Base-by-base conservation (phyloP, 2,329 filamentous ascomycete species). In the Corynespora cassiicola region DNA sequence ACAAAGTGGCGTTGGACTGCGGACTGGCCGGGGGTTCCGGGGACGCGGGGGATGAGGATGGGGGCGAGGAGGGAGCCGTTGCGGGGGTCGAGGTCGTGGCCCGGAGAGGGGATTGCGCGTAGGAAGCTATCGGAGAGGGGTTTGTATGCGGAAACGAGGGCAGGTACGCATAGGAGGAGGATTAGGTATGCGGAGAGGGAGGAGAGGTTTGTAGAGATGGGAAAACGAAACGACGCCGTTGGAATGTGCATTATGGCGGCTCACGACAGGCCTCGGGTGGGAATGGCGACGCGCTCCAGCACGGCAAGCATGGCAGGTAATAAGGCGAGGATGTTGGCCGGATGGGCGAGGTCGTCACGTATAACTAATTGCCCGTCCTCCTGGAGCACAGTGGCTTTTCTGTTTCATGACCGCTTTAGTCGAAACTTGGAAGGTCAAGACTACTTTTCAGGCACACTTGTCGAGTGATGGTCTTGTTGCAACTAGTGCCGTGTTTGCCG, bases 11-110 rank as follows among this genome's bases (percentile, higher is more conserved):
- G 77, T 54, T 94, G 86, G 3, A 88, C 89, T 35, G 78, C 78
- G 11, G 72, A 66, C 10, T 86, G 89, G 18, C 90, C 90, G 1
- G 84, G 76, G 1, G 90, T 95, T 11, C 91, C 94, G 6, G 94
- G 88, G 0, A 99, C 91, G 45, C 94, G 87, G 1, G 94, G 86
- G 33, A 87, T 84, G 36, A 99, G 77, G 56, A 99, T 91, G 1
- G 92, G 94, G 3, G 92, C 80, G 20, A 99, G 81, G 12, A 99
- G 78, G 4, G 80, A 74, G 52, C 90, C 90, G 21, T 75, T 79
- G 44, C 86, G 71, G 54, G 94, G 88, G 69, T 96, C 82, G 65
- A 96, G 92, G 68, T 90, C 87, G 43, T 63, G 48, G 44, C 82
- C 84, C 2, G 85, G 84, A n/a, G 79, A 80, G 9, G 90, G 88